These are phyloP conservation scores for Candida patagonica DNA, from an alignment of 805 yeast species.

Conservation along the genomic window DNA sequence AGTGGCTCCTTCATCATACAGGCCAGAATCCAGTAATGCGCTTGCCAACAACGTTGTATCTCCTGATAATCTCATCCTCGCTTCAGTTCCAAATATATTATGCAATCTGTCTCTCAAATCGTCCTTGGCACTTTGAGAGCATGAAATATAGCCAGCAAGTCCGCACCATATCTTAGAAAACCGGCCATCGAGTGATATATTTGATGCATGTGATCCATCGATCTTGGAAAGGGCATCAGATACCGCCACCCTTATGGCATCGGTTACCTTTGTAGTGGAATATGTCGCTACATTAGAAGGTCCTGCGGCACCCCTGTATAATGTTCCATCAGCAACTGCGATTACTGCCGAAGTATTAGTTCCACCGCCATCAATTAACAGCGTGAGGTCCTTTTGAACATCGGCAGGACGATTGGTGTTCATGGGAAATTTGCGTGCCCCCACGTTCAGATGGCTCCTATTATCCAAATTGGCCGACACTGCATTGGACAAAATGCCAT, in stretches of 20 bases:
- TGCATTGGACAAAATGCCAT: slow-evolving; percentile 11
- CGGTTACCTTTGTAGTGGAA: slow-evolving; percentile 9
- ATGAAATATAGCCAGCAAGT: slow-evolving; percentile 17
- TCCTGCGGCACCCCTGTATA: slow-evolving; percentile 11
- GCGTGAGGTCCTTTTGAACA: slow-evolving; percentile 1
- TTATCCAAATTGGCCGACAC: neutral
- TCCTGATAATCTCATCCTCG: slow-evolving; percentile 11
- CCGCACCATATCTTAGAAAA: slow-evolving; percentile 17
- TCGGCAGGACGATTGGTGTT: neutral
- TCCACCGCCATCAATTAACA: slow-evolving; percentile 23
- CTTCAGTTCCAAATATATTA: slow-evolving; percentile 3
- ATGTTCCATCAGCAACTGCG: slow-evolving; percentile 9
- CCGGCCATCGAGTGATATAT: neutral
- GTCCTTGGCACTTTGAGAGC: slow-evolving; percentile 1
- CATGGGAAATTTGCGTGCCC: neutral
- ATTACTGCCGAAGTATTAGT: slow-evolving; percentile 18
- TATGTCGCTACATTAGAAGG: slow-evolving; percentile 12
- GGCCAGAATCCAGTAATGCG: slow-evolving; percentile 7
- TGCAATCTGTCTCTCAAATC: slow-evolving; percentile 4
- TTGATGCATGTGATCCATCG: neutral
- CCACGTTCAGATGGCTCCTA: too few species aligned
- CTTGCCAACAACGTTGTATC: slow-evolving; percentile 16
- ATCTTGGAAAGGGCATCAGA: slow-evolving; percentile 7
- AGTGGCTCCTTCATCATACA: neutral
- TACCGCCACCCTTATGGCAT: slow-evolving; percentile 7